Percentiles rank a stretch among this genome's conserved stretches.
These are phyloP conservation scores for Xylaria arbuscula DNA, from an alignment of 2,329 filamentous ascomycete species.

Conservation along the genomic window DNA sequence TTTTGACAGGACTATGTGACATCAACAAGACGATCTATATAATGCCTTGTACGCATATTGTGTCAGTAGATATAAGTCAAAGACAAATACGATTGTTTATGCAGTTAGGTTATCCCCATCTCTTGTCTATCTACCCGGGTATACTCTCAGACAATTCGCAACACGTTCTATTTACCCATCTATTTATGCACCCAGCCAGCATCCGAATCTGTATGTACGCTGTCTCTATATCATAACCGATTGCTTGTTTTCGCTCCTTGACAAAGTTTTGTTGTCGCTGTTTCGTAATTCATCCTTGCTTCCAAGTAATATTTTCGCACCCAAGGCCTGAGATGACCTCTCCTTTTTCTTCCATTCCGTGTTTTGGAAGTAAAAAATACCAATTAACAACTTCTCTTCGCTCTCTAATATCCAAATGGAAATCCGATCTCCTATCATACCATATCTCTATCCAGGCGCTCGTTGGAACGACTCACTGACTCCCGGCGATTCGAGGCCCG, in stretches of 20 bases:
- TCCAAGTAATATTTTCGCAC: background rate
- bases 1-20: too few species aligned
- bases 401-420: background rate
- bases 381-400: background rate
- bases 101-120: background rate
- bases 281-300: too few species aligned
- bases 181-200: conserved; percentile 5
- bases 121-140: conserved; percentile 18
- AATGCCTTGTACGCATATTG: too few species aligned
- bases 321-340: background rate
- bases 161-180: conserved; percentile 15
- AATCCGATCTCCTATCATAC: conserved; percentile 33
- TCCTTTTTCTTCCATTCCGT: background rate
- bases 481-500: conserved; percentile 28
- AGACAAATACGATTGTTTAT: background rate
- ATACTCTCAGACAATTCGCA: conserved; percentile 16
- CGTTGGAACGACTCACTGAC: conserved; percentile 26
- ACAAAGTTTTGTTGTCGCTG: background rate
- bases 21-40: too few species aligned
- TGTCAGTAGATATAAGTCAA: too few species aligned
- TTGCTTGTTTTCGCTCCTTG: conserved; percentile 11
- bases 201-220: background rate
- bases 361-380: background rate
- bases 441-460: conserved; percentile 39
- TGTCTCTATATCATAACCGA: background rate